A percentile compares a stretch with the other conserved stretches of the same genome.
phyloP scores from a whole-genome alignment of 225 moss, liverwort and hornwort genomes.

The Takakia lepidozioides region DNA sequence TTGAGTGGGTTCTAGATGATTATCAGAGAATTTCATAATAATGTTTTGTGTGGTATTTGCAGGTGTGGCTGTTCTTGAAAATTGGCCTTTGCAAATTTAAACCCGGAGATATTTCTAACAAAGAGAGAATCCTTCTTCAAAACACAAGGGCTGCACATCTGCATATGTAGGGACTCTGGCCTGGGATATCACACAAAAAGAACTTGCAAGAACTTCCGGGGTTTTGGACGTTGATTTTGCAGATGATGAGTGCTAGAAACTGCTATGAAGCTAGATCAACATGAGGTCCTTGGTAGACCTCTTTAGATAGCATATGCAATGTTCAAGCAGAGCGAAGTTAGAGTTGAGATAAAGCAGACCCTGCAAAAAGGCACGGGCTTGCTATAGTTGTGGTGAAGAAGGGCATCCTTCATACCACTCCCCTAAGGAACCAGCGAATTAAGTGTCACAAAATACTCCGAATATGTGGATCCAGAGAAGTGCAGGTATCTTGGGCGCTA shows the following conservation, averaged over 20 bases:
- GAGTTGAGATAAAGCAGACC: not conserved
- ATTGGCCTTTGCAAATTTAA: constrained; percentile 61
- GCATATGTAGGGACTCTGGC: constrained; percentile 77
- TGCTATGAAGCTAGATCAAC: constrained; percentile 69
- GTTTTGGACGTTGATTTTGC: constrained; percentile 80
- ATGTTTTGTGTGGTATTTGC: constrained; percentile 4
- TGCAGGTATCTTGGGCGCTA: no score
- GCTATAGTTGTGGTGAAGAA: constrained; percentile 58
- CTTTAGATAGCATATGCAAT: constrained; percentile 83
- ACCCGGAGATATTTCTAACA: constrained; percentile 20
- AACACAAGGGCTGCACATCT: constrained; percentile 54
- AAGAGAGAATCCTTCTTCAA: constrained; percentile 51
- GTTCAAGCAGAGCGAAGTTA: constrained; percentile 21
- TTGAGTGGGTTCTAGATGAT: no score
- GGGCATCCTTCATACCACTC: constrained; percentile 72
- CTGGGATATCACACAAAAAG: constrained; percentile 67
- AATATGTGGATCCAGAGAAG: no score
- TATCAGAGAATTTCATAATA: no score
- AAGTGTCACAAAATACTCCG: no score
- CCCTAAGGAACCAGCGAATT: no score
- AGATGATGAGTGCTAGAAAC: constrained; percentile 65
- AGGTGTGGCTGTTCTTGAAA: constrained; percentile 90
- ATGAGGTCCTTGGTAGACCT: constrained; percentile 45
- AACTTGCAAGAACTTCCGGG: constrained; percentile 55
- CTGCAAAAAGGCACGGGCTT: constrained; percentile 22